These are phyloP conservation scores for Talaromyces nanjingensis DNA, from an alignment of 495 filamentous ascomycete genomes.

Conservation along the genomic window DNA sequence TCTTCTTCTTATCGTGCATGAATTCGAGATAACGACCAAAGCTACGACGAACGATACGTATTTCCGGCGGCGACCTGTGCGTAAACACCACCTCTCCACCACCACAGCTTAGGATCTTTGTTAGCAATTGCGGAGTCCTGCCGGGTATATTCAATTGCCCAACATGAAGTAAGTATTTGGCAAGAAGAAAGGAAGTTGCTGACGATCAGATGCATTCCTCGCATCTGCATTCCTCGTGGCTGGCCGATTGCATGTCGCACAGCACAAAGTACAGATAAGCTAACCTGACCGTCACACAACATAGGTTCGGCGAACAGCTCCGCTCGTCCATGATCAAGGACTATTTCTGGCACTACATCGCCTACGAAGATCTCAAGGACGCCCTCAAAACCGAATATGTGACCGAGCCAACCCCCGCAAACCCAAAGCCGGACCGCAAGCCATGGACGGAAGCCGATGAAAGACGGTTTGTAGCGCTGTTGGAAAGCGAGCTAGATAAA, in stretches of 20 bases:
- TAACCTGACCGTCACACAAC: constrained; percentile 8
- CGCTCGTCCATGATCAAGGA: constrained; percentile 89
- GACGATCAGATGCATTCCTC: not conserved
- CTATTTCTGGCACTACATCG: constrained; percentile 95
- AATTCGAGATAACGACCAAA: not conserved
- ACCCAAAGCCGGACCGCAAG: constrained; percentile 48
- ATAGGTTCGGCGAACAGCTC: constrained; percentile 94
- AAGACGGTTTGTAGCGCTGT: constrained; percentile 72
- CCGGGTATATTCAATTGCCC: not conserved
- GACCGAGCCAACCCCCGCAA: constrained; percentile 44
- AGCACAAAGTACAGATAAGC: not conserved
- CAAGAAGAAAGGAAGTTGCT: not conserved
- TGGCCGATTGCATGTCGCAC: not conserved
- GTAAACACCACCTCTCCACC: not conserved
- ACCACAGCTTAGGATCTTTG: not conserved
- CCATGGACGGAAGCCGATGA: constrained; percentile 93
- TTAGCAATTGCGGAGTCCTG: not conserved
- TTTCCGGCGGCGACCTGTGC: not conserved
- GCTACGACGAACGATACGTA: not conserved
- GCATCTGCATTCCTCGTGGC: not conserved
- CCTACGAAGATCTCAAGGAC: constrained; percentile 87
- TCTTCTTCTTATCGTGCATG: not conserved
- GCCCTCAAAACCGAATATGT: constrained; percentile 71
- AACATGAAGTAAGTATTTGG: not conserved
- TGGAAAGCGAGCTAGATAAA: constrained; percentile 91